These are phyloP conservation scores for Ascochyta clinopodiicola DNA, from an alignment of 2,329 filamentous ascomycete species.

Conservation along the genomic window DNA sequence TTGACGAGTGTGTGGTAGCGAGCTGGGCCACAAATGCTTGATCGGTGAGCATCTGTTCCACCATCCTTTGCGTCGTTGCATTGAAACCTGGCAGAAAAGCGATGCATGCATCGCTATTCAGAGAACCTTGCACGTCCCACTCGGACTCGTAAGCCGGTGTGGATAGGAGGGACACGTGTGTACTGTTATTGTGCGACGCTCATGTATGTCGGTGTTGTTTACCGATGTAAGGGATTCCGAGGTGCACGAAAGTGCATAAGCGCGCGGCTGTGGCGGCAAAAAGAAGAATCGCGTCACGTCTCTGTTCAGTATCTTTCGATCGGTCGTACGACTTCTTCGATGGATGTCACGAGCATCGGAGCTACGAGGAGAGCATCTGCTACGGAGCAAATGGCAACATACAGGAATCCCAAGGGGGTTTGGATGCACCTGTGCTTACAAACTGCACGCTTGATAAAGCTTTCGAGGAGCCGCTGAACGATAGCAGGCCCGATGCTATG, in stretches of 20 bases:
- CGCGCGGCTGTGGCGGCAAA: conserved; percentile 5
- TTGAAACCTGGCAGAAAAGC: not conserved
- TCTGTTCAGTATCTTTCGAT: not conserved
- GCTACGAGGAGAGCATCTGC: not conserved
- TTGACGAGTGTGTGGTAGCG: not conserved
- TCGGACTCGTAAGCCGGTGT: not conserved
- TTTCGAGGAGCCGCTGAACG: not conserved
- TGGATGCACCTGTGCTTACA: not conserved
- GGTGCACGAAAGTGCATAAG: not conserved
- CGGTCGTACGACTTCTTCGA: not conserved
- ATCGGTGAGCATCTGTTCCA: conserved; percentile 1
- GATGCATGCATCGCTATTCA: not conserved
- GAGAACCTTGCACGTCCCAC: not conserved
- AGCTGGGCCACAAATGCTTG: not conserved
- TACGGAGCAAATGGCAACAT: not conserved
- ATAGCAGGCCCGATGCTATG: not conserved
- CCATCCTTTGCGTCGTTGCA: not conserved
- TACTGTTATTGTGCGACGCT: not conserved
- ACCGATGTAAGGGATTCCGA: not conserved
- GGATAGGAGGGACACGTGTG: not conserved
- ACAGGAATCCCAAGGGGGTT: not conserved
- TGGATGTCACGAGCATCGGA: not conserved
- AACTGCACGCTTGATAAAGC: not conserved
- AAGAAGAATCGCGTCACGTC: not conserved
- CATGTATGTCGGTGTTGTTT: not conserved